A percentile compares a stretch with the other conserved stretches of the same genome.
These are phyloP conservation scores for Lachancea sp. DNA, from an alignment of 805 yeast species.

Conservation along the genomic window DNA sequence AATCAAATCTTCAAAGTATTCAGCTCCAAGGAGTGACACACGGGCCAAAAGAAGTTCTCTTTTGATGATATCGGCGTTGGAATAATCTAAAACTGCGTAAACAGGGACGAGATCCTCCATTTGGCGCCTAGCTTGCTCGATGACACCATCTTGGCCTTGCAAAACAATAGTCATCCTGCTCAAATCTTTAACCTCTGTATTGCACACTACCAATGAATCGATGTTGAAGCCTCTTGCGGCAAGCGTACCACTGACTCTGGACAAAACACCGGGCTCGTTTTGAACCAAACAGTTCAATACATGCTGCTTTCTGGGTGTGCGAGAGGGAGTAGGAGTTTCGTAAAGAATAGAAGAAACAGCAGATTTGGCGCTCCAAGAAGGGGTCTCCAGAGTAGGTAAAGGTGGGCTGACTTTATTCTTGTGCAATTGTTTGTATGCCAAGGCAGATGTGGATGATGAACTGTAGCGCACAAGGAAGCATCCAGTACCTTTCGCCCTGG, in stretches of 20 bases:
- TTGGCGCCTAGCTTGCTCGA: constrained; percentile 97
- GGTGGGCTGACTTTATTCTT: constrained; percentile 84
- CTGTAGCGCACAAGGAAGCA: constrained; percentile 15
- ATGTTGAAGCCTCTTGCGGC: constrained; percentile 99
- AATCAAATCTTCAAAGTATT: constrained; percentile 89
- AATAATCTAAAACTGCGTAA: constrained; percentile 93
- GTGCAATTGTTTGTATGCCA: constrained; percentile 89
- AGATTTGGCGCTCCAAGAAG: constrained; percentile 91
- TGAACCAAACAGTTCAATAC: constrained; percentile 95
- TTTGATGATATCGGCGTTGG: constrained; percentile 81
- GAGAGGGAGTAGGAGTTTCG: constrained; percentile 63
- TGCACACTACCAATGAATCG: constrained; percentile 93
- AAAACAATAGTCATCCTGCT: constrained; percentile 95
- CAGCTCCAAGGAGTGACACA: constrained; percentile 93
- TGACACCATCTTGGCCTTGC: constrained; percentile 90
- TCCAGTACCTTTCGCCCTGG: constrained; percentile 7
- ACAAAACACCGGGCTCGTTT: constrained; percentile 96
- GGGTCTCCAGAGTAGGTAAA: constrained; percentile 87
- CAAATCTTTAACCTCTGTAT: constrained; percentile 90
- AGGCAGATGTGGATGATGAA: constrained; percentile 79
- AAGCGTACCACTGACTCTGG: constrained; percentile 86
- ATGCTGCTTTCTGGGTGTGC: constrained; percentile 69
- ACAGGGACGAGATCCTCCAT: constrained; percentile 97
- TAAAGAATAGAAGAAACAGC: constrained; percentile 94
- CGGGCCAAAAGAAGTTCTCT: constrained; percentile 90